Base-by-base conservation (phyloP, 495 filamentous ascomycete genomes). In the Achaetomiella virescens region DNA sequence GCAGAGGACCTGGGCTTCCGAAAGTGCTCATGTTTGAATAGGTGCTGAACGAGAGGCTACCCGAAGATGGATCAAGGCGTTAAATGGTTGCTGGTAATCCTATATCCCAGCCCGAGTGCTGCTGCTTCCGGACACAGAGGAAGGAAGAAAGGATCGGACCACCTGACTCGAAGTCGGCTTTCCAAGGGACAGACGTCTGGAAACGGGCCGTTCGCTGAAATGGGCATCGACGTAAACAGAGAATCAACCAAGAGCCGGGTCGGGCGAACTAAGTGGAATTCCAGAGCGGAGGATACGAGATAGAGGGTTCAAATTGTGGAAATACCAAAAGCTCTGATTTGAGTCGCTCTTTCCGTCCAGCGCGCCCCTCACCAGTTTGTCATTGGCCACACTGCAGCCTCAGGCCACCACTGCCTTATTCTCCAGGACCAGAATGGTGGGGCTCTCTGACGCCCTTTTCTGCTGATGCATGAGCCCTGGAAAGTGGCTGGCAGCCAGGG, bases 1-100 rank as follows among this genome's bases (percentile, higher is more conserved):
- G 80, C 35, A 83, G 78, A 57, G 84, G 80, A 54, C 91, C 91
- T 6, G 91, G 91, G 49, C 80, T 80, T 62, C 91, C 91, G 69
- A 93, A 95, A 63, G 76, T 72, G 67, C 80, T 82, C 79, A 82
- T 59, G 31, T 25, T 50, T 17, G n/a, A n/a, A n/a, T n/a, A n/a
- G n/a, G n/a, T 10, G 46, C 27, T 31, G 9, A 31, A 31, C 9
- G 27, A 31, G 9, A 31, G 20, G 21, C 29, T 22, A 15, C 15
- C 11, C 10, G 6, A 27, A 24, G 31, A 11, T 25, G 3, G 18
- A 29, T 12, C 0, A 14, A 2, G 27, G 33, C 31, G 10, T 33
- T 22, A 18, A 7, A 12, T 18, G 17, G 14, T 43, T 2, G 12
- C 31, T 27, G 47, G 27, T 18, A 37, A 37, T 24, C 4, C 17